Evolutionary conservation across 768 basidiomycete species (phyloP).

Genomic region (Kockovaella imperatae): DNA sequence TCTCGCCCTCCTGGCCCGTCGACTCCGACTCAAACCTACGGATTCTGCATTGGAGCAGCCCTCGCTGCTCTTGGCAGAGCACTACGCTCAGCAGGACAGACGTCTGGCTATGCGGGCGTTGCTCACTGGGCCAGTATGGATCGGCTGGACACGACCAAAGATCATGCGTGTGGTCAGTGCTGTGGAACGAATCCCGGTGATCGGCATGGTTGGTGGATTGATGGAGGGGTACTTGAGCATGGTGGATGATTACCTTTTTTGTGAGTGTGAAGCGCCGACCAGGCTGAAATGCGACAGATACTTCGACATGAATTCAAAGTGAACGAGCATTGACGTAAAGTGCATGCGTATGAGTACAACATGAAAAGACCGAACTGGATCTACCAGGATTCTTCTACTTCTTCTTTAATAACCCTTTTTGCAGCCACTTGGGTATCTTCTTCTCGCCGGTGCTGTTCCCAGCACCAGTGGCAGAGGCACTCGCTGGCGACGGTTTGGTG

Average conservation of each 20-base stretch:
- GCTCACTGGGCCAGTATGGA: slow-evolving; percentile 77
- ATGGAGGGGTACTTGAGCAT: slow-evolving; percentile 39
- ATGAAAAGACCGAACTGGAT: neutral
- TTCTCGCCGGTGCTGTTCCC: slow-evolving; percentile 23
- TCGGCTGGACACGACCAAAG: slow-evolving; percentile 38
- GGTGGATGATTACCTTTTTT: slow-evolving; percentile 43
- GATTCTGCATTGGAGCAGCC: too few relatives aligned
- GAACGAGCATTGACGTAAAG: neutral
- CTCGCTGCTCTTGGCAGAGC: slow-evolving; percentile 48
- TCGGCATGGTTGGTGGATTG: slow-evolving; percentile 35
- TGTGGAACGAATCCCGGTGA: slow-evolving; percentile 26
- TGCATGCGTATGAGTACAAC: slow-evolving; percentile 6
- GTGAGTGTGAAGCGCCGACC: slow-evolving; percentile 18
- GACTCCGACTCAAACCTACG: too few relatives aligned
- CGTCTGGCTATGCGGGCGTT: slow-evolving; percentile 71
- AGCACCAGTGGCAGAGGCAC: neutral
- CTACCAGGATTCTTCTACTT: slow-evolving; percentile 12
- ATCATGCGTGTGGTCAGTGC: slow-evolving; percentile 22
- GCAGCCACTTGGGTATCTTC: slow-evolving; percentile 44
- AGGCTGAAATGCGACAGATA: slow-evolving; percentile 10
- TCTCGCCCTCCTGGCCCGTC: slow-evolving; percentile 67
- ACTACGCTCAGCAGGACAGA: slow-evolving; percentile 74
- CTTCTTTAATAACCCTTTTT: slow-evolving; percentile 36
- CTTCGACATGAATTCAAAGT: slow-evolving; percentile 3
- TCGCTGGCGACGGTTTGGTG: neutral